Evolutionary conservation across 805 yeast species (phyloP).

Genomic region (Myxozyma neglecta): DNA sequence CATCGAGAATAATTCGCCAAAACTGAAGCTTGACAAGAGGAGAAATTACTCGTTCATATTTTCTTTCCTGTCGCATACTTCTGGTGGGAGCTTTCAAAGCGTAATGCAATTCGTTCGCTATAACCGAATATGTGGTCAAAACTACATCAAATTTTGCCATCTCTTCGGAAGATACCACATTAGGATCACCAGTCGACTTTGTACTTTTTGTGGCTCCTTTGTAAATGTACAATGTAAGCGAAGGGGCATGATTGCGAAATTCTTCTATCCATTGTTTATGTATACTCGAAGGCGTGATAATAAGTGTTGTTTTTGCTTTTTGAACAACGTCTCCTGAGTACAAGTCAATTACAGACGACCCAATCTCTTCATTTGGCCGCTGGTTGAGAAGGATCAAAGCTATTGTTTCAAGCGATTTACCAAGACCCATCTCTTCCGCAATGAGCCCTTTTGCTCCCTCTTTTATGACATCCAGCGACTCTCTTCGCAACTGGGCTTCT

Average conservation of each 20-base stretch:
- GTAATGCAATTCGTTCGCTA: conserved; percentile 73
- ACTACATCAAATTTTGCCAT: conserved; percentile 71
- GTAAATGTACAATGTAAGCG: conserved; percentile 62
- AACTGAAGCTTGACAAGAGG: conserved; percentile 81
- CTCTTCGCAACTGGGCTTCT: conserved; percentile 21
- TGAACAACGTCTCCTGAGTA: conserved; percentile 49
- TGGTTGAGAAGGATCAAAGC: conserved; percentile 63
- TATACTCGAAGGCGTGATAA: conserved; percentile 84
- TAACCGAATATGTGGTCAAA: conserved; percentile 69
- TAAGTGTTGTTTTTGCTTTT: conserved; percentile 68
- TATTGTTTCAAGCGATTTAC: conserved; percentile 86
- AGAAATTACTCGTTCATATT: conserved; percentile 44
- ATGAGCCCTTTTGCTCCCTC: conserved; percentile 54
- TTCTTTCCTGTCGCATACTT: conserved; percentile 35
- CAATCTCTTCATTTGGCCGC: conserved; percentile 43
- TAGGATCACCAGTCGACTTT: neutral
- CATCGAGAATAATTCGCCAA: conserved; percentile 89
- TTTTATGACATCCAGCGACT: conserved; percentile 23
- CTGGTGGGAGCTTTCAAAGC: conserved; percentile 68
- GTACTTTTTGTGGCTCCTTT: conserved; percentile 28
- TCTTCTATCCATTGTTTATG: conserved; percentile 85
- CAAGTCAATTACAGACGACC: conserved; percentile 14
- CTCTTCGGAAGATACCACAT: conserved; percentile 48
- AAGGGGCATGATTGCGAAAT: conserved; percentile 58
- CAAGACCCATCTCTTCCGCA: conserved; percentile 97